Evolutionary conservation across 1,284 basidiomycete genomes (phyloP), one percentile per base, ranked within the genome.

Genomic region (Bjerkandera adusta): DNA sequence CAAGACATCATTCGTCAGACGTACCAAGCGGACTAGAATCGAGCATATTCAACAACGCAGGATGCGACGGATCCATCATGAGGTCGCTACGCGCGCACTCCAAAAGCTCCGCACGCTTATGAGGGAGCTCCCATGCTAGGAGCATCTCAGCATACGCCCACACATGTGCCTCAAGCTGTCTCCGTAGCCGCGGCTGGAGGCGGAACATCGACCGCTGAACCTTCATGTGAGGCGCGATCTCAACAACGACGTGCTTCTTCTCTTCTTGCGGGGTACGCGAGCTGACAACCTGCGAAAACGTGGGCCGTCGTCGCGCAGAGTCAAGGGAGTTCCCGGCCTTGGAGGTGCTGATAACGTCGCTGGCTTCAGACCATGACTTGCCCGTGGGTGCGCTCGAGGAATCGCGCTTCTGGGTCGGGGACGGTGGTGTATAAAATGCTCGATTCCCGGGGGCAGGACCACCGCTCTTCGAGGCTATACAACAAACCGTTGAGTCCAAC

Each of bases 91-190:
- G 71, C 34, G 79, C 71, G 44, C 81, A 73, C 55, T 88, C 86
- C 45, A 91, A 62, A 11, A 92, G 68, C 48, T 87, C 85, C 10
- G 83, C 66, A 12, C 90, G 76, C 57, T 86, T 83, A 22, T 79
- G 75, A 45, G 77, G 69, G 36, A 92, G 64, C 51, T 81, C 71
- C 80, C 86, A 88, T 34, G 83, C 70, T 50, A 85, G 80, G 11
- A 93, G 68, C 56, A 85, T 71, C 52, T 92, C 88, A 1, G 84
- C 84, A 60, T 92, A 92, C 0, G 74, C 72, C 32, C 82, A 64
- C n/a, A 89, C 68, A 60, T 90, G 85, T 8, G 67, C 66, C 25
- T 73, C 62, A 44, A 86, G 68, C 55, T 82, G 81, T 15, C 43
- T 50, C 3, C 57, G 55, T 30, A 61, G 42, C 21, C 50, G 39